Percentiles rank a stretch among this genome's conserved stretches.
phyloP scores from a whole-genome alignment of 108 stramenopile species.

The Nannochloropsis salina region DNA sequence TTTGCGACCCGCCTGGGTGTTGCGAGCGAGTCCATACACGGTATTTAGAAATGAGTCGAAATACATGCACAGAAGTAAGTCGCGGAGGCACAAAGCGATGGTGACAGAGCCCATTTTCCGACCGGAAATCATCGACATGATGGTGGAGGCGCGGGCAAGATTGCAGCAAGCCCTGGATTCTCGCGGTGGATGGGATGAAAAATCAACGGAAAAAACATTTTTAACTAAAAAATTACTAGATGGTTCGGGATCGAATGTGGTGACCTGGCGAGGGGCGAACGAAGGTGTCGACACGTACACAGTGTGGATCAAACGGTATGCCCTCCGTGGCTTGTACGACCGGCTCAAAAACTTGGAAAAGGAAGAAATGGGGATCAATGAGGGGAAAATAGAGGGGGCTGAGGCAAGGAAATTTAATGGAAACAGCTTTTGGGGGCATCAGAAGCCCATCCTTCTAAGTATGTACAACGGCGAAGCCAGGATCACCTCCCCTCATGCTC shows the following conservation, averaged over 20 bases:
- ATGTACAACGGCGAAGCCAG: neutral
- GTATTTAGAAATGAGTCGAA: slow-evolving; percentile 72
- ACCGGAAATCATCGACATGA: slow-evolving; percentile 24
- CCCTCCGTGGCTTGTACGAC: neutral
- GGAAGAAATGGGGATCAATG: neutral
- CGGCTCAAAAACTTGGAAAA: slow-evolving; percentile 19
- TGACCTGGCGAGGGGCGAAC: slow-evolving; percentile 27
- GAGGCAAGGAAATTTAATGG: neutral
- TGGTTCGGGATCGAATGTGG: slow-evolving; percentile 40
- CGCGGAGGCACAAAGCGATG: slow-evolving; percentile 26
- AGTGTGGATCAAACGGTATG: slow-evolving; percentile 31
- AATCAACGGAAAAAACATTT: neutral
- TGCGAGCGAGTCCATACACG: slow-evolving; percentile 72
- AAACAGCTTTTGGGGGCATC: neutral
- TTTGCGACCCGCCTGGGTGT: slow-evolving; percentile 80
- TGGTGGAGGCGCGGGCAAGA: slow-evolving; percentile 34
- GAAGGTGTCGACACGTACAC: slow-evolving; percentile 43
- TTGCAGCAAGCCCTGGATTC: slow-evolving; percentile 13
- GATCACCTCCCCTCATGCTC: slow-evolving; percentile 26
- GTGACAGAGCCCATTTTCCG: slow-evolving; percentile 36
- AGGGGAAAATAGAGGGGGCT: neutral
- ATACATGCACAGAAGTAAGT: slow-evolving; percentile 44
- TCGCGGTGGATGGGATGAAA: neutral
- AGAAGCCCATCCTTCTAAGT: neutral
- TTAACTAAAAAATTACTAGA: slow-evolving; percentile 18